Percentiles rank a stretch among this genome's conserved stretches.
These are phyloP conservation scores for Cajanus cajan DNA, from an alignment of 306 rosid genomes.

Conservation along the genomic window DNA sequence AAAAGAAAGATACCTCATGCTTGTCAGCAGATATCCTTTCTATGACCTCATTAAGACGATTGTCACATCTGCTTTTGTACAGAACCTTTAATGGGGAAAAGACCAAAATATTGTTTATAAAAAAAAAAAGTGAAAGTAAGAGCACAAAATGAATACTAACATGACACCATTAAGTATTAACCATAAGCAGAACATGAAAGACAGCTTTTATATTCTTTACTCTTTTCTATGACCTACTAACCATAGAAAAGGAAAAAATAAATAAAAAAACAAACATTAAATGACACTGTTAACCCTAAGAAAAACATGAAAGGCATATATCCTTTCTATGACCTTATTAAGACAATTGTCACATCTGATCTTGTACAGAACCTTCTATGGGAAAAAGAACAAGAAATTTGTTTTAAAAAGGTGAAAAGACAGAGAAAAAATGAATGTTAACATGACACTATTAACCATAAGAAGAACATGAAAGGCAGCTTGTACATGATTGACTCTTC, in stretches of 20 bases:
- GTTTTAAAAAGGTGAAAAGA: not conserved
- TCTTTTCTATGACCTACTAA: too few relatives aligned
- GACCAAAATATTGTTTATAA: too few relatives aligned
- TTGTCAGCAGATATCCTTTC: constrained; percentile 79
- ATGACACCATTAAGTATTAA: too few relatives aligned
- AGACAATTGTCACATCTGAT: constrained; percentile 96
- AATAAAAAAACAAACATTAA: too few relatives aligned
- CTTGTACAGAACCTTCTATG: constrained; percentile 82
- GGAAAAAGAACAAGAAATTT: constrained; percentile 20
- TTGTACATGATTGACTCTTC: constrained; percentile 8
- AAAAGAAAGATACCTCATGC: constrained; percentile 71
- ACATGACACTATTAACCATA: not conserved
- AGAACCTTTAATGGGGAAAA: constrained; percentile 58
- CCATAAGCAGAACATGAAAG: too few relatives aligned
- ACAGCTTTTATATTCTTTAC: too few relatives aligned
- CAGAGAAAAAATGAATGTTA: not conserved
- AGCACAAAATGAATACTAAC: too few relatives aligned
- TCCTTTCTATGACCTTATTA: constrained; percentile 82
- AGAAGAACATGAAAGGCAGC: constrained; percentile 1
- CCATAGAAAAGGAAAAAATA: too few relatives aligned
- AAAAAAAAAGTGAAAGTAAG: too few relatives aligned
- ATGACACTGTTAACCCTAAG: too few relatives aligned
- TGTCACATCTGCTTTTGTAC: constrained; percentile 99
- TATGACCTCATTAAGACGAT: constrained; percentile 80
- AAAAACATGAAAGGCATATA: constrained; percentile 32